Conservation (phyloP, 345 rosid genomes). For the Xanthoceras sorbifolium region DNA sequence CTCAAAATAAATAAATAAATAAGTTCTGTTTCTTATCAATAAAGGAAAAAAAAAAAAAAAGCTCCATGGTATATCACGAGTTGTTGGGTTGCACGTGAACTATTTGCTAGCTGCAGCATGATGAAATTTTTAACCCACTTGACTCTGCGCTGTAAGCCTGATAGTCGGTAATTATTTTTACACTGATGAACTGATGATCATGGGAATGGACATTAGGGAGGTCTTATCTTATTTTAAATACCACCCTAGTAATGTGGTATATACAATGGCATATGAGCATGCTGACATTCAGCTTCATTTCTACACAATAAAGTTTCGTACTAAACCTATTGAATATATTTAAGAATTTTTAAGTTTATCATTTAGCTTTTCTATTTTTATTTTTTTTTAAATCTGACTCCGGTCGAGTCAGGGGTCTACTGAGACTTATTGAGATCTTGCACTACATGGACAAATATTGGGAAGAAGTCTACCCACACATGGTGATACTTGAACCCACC, state of each 20-base stretch:
- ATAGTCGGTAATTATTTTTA: background rate
- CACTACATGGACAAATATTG: too few relatives aligned
- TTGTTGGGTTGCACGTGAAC: background rate
- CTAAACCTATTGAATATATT: too few relatives aligned
- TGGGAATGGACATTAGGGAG: background rate
- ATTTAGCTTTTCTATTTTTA: too few relatives aligned
- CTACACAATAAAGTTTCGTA: background rate
- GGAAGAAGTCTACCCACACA: too few relatives aligned
- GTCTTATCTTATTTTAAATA: too few relatives aligned
- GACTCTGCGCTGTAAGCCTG: background rate
- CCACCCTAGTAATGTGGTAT: background rate
- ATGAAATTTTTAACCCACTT: background rate
- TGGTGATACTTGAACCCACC: too few relatives aligned
- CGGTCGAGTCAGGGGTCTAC: too few relatives aligned
- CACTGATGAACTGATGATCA: background rate
- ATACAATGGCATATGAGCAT: background rate
- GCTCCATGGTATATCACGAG: background rate
- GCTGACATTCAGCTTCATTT: background rate
- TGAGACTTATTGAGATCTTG: too few relatives aligned
- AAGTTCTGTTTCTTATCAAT: background rate
- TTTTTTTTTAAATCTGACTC: too few relatives aligned
- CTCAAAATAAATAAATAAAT: background rate
- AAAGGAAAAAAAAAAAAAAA: background rate
- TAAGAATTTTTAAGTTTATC: background rate
- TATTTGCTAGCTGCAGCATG: background rate